Base-by-base conservation (phyloP, 2,329 filamentous ascomycete genomes). In the Teratosphaeria zuluensis region DNA sequence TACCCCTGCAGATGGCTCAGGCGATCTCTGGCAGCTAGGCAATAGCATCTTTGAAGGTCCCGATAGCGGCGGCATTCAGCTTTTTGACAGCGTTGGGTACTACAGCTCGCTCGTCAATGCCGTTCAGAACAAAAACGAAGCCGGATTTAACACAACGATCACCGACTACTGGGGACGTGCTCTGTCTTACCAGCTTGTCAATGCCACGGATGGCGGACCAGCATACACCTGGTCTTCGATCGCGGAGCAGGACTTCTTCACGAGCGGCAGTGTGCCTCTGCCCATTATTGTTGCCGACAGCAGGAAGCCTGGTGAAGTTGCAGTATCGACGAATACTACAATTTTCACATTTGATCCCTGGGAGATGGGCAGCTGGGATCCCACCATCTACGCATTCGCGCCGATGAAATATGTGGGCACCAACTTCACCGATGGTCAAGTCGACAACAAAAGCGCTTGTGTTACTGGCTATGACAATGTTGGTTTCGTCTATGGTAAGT, bases 201-300 rank as follows among this genome's bases (percentile, higher is more conserved):
- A 92, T 69, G 87, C 83, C 5, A 80, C 80, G 1, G 75, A 88
- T 61, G 92, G 91, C 46, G 91, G 89, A 0, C 84, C 87, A 19
- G 79, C 78, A 14, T 91, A 87, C 68, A 96, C 91, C 3, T 95
- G 86, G 76, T 95, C 90, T 2, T 94, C 89, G 3, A 88, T 92
- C 64, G 82, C 84, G 7, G 69, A 84, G 51, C 79, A 83, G 19
- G 68, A 80, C 1, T 77, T 80, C n/a, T 92, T 92, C 72, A 73
- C 76, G 1, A 74, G 78, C 14, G 89, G 80, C 19, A 75, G 83
- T 52, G 80, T 82, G 33, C 90, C 89, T 0, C 81, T 92, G 77
- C 89, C 90, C 0, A 79, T 94, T 58, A 75, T 92, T 2, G 81
- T 94, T 1, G 80, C 88, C 0, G 85, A 90, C 62, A 84, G 84